A percentile compares a stretch with the other conserved stretches of the same genome.
phyloP scores from a whole-genome alignment of 1,284 basidiomycete genomes.

The Naganishia albida region DNA sequence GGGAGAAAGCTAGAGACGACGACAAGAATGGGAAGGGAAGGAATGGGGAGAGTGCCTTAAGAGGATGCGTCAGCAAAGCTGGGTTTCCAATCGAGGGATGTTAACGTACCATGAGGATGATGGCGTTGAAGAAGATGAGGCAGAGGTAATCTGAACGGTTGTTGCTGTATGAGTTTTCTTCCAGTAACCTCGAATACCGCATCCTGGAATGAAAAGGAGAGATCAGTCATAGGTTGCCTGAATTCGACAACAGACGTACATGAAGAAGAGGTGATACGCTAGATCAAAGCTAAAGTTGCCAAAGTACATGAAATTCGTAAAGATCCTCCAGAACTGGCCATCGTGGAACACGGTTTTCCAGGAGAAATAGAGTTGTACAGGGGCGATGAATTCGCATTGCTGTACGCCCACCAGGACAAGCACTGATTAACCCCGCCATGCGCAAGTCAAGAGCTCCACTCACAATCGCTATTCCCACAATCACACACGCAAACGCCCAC shows the following conservation, averaged over 20 bases:
- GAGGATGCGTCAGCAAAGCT: neutral
- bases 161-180: slow-evolving; percentile 92
- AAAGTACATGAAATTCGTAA: slow-evolving; percentile 95
- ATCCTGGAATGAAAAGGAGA: slow-evolving; percentile 64
- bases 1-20: slow-evolving; percentile 73
- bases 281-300: slow-evolving; percentile 91
- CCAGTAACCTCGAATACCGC: slow-evolving; percentile 92
- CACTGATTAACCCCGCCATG: neutral
- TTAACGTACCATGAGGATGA: slow-evolving; percentile 73
- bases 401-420: slow-evolving; percentile 45
- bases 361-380: slow-evolving; percentile 88
- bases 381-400: slow-evolving; percentile 89
- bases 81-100: neutral
- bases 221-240: neutral
- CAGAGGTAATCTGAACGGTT: slow-evolving; percentile 89
- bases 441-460: slow-evolving; percentile 45
- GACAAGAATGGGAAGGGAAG: slow-evolving; percentile 80
- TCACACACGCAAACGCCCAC: slow-evolving; percentile 75
- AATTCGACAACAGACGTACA: slow-evolving; percentile 63
- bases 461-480: slow-evolving; percentile 80
- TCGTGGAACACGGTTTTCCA: slow-evolving; percentile 79
- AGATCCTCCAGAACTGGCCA: slow-evolving; percentile 78
- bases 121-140: slow-evolving; percentile 76
- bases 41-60: slow-evolving; percentile 75
- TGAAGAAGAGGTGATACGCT: slow-evolving; percentile 96